Percentiles rank a stretch among this genome's conserved stretches.
Conservation (phyloP, 139 green algal genomes). For the Tetradesmus obliquus region DNA sequence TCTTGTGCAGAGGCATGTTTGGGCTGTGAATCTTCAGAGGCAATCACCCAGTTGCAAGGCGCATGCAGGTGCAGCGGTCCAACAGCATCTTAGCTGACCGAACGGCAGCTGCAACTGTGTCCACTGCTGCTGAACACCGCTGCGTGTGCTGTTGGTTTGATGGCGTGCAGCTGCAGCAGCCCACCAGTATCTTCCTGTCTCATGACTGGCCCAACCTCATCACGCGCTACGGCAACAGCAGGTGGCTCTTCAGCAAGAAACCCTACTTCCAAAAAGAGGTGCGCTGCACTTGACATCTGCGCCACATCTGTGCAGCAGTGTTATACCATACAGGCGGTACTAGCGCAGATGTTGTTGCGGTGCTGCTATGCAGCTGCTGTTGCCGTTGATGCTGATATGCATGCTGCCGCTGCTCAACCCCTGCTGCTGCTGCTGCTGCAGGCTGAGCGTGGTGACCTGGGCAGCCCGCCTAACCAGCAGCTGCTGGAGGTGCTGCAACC, state of each 20-base stretch:
- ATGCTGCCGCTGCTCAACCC: not conserved
- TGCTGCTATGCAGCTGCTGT: not conserved
- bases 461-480: constrained; percentile 74
- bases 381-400: not conserved
- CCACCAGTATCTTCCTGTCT: constrained; percentile 92
- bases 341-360: not conserved
- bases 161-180: constrained; percentile 68
- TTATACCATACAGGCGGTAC: too few species aligned
- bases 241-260: constrained; percentile 85
- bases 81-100: too few species aligned
- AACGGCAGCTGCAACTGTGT: not conserved
- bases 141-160: not conserved
- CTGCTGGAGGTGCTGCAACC: constrained; percentile 85
- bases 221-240: constrained; percentile 72
- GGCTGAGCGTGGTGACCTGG: constrained; percentile 66
- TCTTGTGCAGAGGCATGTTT: too few species aligned
- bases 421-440: not conserved
- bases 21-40: too few species aligned
- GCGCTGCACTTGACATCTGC: not conserved
- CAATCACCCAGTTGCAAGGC: too few species aligned
- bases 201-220: constrained; percentile 98
- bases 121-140: not conserved
- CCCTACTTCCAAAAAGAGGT: constrained; percentile 87
- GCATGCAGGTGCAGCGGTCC: not conserved
- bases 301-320: not conserved